Evolutionary conservation across 305 asterid genomes (phyloP), one percentile per base, ranked within the genome.

Genomic region (Fraxinus albicans): DNA sequence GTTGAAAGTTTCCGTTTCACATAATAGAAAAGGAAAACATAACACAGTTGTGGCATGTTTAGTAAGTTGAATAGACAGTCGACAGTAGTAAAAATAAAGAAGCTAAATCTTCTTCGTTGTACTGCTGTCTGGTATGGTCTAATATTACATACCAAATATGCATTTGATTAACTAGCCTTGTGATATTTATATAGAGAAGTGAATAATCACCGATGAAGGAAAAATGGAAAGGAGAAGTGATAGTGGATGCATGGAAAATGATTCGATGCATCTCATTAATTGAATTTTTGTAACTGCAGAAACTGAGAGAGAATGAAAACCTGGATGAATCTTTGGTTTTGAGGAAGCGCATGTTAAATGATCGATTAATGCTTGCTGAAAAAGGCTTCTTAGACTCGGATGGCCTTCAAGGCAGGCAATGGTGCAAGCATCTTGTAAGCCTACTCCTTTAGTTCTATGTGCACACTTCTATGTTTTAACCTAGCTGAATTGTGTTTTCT

Each of bases 381-480:
- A 90, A 97, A 90, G 99, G 97, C 69, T 96, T 96, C 90, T 85
- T 93, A 86, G 98, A 93, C 83, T 36, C 88, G 0, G 96, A 92
- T 65, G 99, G 98, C 40, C 95, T 93, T 40, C 86, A 82, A 0
- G 95, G 94, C 85, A 88, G 89, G 81, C 87, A 80, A 85, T 94
- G 98, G 98, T 96, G 92, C 87, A 96, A 89, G 90, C 99, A 96
- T 90, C 93, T 96, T 2, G 99, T 96, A 88, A 89, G 91, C 77
- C 19, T 83, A 79, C 84, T 29, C 15, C 55, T 86, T 58, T 31
- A 13, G 6, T 34, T 1, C n/a, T n/a, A 5, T 2, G 19, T 15
- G 21, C 19, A 4, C 8, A n/a, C 12, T 75, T 38, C 3, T 8
- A 75, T 36, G 21, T 76, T 2, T 77, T 6, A 23, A 44, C 36